phyloP scores from a whole-genome alignment of 441 rosid species.

The Raphanus hybrid region DNA sequence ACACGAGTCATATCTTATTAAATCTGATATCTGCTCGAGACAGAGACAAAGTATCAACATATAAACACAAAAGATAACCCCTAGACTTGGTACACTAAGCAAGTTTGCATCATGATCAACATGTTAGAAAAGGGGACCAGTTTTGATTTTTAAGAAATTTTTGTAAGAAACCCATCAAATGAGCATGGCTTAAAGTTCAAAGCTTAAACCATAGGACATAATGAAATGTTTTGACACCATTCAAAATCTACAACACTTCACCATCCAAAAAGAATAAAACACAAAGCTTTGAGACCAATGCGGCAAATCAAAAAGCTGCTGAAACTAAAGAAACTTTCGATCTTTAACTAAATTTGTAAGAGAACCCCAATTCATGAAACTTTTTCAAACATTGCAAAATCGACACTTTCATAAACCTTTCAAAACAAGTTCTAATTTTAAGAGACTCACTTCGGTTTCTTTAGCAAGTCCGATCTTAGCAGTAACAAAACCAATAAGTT shows the following conservation, averaged over 20 bases:
- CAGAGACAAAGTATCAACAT: slow-evolving; percentile 15
- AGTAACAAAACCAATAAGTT: slow-evolving; percentile 93
- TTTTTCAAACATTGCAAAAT: slow-evolving; percentile 2
- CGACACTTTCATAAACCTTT: slow-evolving; percentile 5
- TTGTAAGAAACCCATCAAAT: neutral
- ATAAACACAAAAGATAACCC: neutral
- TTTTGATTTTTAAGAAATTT: neutral
- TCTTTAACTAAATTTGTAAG: neutral
- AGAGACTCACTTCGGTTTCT: slow-evolving; percentile 81
- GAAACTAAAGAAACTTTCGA: neutral
- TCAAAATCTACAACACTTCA: neutral
- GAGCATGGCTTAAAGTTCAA: neutral
- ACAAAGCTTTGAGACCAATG: slow-evolving; percentile 14
- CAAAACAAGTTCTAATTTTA: neutral
- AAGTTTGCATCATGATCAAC: neutral
- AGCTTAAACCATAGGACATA: neutral
- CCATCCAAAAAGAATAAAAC: slow-evolving; percentile 1
- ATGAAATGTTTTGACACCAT: neutral
- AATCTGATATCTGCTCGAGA: slow-evolving; percentile 72
- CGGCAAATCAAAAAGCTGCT: neutral
- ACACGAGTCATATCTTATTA: slow-evolving; percentile 65
- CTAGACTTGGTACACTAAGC: neutral
- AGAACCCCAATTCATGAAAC: slow-evolving; percentile 1
- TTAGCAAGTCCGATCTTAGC: slow-evolving; percentile 72
- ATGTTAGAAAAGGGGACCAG: neutral